Base-by-base conservation (phyloP, 768 basidiomycete genomes). In the Butyriboletus loyo region DNA sequence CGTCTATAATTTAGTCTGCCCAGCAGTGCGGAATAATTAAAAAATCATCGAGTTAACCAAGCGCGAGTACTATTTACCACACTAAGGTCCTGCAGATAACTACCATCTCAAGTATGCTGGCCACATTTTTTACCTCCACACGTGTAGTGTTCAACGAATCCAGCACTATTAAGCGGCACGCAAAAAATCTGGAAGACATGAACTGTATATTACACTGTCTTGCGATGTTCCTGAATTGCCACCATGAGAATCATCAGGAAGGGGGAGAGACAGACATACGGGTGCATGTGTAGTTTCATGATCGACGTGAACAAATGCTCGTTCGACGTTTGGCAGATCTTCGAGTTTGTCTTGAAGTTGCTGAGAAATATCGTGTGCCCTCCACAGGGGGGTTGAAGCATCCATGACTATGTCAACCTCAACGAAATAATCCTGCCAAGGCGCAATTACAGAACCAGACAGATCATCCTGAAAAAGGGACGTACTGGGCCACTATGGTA, bases 331-430 rank as follows among this genome's bases (percentile, higher is more conserved):
- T 3, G 93, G 92, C 35, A 97, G 73, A 15, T 83, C 80, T 66
- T 97, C 94, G 42, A 97, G 84, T 72, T 88, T 91, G 65, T 93
- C 92, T 64, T 93, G 91, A 17, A 93, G 71, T 56, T 86, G 78
- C 68, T 93, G 90, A 60, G 87, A 87, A 53, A 91, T 64, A 66
- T 93, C 91, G 65, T 93, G 91, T 19, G 92, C 90, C 68, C 85
- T 86, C 85, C 87, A 91, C 1, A 98, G 74, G 0, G 93, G 91
- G 24, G 93, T 97, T 52, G 83, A 83, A 10, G 86, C 87, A 54
- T 86, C 80, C 87, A 98, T 90, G 38, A 98, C 95, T 41, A 98
- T 82, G 68, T 99, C 97, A 14, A 98, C 79, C 70, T 98, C 97
- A 40, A 98, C 94, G 65, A 94, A 90, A 65, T 93, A 96, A 53